Conservation (phyloP, 2,329 filamentous ascomycete genomes). For the Fusarium bulbicola region DNA sequence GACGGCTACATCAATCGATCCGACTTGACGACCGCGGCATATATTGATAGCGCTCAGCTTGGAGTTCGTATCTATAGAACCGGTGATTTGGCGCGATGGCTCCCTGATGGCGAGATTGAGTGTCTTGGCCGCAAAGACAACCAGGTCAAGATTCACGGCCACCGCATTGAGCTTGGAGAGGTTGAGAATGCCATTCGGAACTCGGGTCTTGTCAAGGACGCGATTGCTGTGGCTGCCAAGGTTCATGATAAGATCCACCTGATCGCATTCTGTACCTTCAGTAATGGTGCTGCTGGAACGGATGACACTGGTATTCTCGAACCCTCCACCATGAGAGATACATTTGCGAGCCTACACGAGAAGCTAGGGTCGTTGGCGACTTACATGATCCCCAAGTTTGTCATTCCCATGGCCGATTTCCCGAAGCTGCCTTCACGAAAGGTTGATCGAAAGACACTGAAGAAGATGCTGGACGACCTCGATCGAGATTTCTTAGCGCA, state of each 20-base stretch:
- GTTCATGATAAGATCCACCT: not conserved
- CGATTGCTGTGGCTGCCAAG: not conserved
- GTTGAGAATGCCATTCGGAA: constrained; percentile 30
- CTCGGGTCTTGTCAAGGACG: not conserved
- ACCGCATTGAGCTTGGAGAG: constrained; percentile 42
- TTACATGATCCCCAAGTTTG: not conserved
- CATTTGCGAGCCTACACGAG: not conserved
- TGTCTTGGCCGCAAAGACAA: constrained; percentile 39
- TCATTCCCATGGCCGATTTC: not conserved
- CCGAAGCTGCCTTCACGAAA: not conserved
- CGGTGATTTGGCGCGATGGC: constrained; percentile 30
- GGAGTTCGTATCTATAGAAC: constrained; percentile 9
- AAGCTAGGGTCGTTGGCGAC: not conserved
- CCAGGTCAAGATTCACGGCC: constrained; percentile 43
- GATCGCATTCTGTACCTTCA: not conserved
- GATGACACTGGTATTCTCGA: not conserved
- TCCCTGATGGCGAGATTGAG: constrained; percentile 24
- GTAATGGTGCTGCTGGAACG: not conserved
- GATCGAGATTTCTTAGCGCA: not conserved
- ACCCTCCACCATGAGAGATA: not conserved
- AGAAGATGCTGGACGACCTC: not conserved
- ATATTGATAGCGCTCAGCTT: not conserved
- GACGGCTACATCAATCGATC: not conserved
- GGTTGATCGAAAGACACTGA: not conserved
- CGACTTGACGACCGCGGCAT: not conserved